A percentile compares a stretch with the other conserved stretches of the same genome.
phyloP scores from a whole-genome alignment of 2,329 filamentous ascomycete species.

The Penicillium thymicola region DNA sequence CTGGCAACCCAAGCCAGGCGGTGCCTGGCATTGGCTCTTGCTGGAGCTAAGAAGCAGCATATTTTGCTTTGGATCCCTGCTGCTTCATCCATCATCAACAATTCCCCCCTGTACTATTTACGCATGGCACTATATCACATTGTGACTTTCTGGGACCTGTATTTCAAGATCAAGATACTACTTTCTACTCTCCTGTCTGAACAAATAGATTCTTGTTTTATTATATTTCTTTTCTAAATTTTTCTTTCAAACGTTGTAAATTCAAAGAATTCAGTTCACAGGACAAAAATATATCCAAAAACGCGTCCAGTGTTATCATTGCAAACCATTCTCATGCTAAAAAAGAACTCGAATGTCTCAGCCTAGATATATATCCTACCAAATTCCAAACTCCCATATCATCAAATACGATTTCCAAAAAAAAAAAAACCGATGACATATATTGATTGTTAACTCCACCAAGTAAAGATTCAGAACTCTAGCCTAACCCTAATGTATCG shows the following conservation, averaged over 20 bases:
- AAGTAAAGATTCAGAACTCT: not conserved
- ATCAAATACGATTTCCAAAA: too few species aligned
- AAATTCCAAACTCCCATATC: not conserved
- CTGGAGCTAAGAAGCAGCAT: not conserved
- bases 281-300: not conserved
- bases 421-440: too few species aligned
- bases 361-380: not conserved
- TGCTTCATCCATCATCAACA: constrained; percentile 5
- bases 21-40: constrained; percentile 7
- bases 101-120: constrained; percentile 17
- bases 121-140: constrained; percentile 21
- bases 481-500: not conserved
- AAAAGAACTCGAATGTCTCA: not conserved
- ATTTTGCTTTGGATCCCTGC: not conserved
- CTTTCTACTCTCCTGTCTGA: constrained; percentile 25
- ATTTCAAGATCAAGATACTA: constrained; percentile 23
- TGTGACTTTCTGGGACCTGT: constrained; percentile 20
- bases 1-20: constrained; percentile 1
- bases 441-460: too few species aligned
- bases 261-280: not conserved
- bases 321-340: not conserved
- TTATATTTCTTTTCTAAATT: not conserved
- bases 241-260: not conserved
- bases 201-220: constrained; percentile 17
- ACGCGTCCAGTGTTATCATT: not conserved